These are phyloP conservation scores for Teunomyces barrocoloradensis DNA, from an alignment of 805 yeast species.

Conservation along the genomic window DNA sequence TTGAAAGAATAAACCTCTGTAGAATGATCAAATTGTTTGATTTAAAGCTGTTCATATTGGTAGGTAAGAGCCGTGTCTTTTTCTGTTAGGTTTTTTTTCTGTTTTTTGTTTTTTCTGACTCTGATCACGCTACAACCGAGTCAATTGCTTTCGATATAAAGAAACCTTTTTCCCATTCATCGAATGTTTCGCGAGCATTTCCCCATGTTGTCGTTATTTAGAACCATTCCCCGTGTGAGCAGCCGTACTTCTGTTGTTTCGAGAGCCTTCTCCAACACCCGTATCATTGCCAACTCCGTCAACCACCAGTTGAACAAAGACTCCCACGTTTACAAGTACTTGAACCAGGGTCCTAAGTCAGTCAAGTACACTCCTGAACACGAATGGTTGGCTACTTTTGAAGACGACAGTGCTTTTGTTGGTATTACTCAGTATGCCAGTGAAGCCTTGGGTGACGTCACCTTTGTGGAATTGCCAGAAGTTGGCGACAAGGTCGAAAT, in stretches of 20 bases:
- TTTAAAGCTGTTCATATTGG: too few relatives aligned
- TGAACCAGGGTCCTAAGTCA: constrained; percentile 41
- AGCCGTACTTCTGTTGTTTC: neutral
- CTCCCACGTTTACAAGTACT: constrained; percentile 39
- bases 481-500: constrained; percentile 56
- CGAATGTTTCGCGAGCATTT: neutral
- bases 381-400: constrained; percentile 90
- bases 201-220: constrained; percentile 2
- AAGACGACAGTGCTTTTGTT: constrained; percentile 76
- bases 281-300: constrained; percentile 21
- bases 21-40: too few relatives aligned
- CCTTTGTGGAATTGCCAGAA: constrained; percentile 87
- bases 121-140: constrained; percentile 1
- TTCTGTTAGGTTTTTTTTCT: neutral
- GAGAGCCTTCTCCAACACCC: constrained; percentile 11
- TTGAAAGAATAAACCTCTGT: neutral
- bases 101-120: neutral
- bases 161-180: neutral
- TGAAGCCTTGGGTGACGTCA: constrained; percentile 95
- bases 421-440: constrained; percentile 96
- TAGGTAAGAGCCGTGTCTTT: too few relatives aligned
- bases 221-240: constrained; percentile 2
- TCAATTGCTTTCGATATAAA: neutral
- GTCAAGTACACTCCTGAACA: constrained; percentile 83
- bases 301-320: constrained; percentile 36